A percentile compares a stretch with the other conserved stretches of the same genome.
These are phyloP conservation scores for Nicotiana tabacum DNA, from an alignment of 257 asterid genomes.

Conservation along the genomic window DNA sequence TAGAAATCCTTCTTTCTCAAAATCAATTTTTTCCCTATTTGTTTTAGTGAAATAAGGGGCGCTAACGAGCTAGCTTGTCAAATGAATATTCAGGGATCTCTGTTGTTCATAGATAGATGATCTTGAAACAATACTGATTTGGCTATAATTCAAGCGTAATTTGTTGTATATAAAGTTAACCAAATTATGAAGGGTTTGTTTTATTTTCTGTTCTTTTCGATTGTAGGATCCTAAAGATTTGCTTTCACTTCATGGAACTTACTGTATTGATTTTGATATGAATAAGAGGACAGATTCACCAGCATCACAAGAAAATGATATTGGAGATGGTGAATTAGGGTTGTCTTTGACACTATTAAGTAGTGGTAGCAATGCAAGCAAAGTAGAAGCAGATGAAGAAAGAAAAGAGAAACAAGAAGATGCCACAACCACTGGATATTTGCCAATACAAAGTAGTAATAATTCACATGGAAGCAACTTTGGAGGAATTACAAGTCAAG, in stretches of 20 bases:
- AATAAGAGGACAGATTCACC: constrained; percentile 21
- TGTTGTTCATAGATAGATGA: no score
- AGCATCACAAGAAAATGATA: constrained; percentile 14
- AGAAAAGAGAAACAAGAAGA: constrained; percentile 11
- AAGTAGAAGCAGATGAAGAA: constrained; percentile 22
- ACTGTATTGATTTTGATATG: constrained; percentile 2
- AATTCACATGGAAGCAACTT: not conserved
- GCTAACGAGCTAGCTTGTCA: no score
- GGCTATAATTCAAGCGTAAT: no score
- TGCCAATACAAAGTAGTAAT: constrained; percentile 9
- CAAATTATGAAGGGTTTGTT: not conserved
- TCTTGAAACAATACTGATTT: no score
- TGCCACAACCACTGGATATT: not conserved
- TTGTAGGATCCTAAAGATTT: constrained; percentile 27
- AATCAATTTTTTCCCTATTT: no score
- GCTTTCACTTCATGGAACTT: constrained; percentile 30
- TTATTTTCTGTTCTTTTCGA: not conserved
- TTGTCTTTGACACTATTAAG: constrained; percentile 58
- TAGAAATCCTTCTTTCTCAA: no score
- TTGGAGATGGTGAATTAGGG: constrained; percentile 37
- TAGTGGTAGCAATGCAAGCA: constrained; percentile 17
- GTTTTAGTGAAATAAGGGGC: no score
- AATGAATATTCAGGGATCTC: no score
- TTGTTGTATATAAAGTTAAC: not conserved
- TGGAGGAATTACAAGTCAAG: constrained; percentile 38